Evolutionary conservation across 805 yeast genomes (phyloP), one percentile per base, ranked within the genome.

Genomic region (Saccharomyces eubayanus): DNA sequence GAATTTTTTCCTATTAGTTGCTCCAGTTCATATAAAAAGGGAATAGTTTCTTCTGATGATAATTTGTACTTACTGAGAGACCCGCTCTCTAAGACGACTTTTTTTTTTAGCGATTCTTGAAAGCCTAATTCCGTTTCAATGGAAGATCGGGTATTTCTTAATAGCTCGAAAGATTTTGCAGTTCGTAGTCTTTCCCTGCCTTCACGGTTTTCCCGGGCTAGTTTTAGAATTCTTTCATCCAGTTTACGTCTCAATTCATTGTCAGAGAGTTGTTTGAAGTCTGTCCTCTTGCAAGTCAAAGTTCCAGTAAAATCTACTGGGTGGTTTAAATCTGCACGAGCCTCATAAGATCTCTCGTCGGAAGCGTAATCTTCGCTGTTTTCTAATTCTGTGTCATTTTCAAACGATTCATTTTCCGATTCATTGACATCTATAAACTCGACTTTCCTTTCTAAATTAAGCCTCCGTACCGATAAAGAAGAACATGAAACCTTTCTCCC

Each of bases 41-140:
- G 70, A 21, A 68, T 68, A 16, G 65, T 58, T 36, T 67, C 72
- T 57, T 68, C 72, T 3, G 66, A 59, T 6, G 61, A 60, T 50
- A 57, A 47, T 40, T 59, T 51, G 43, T 43, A 46, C 24, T 46
- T 45, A 3, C 20, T 36, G 28, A 52, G 58, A 58, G 64, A 49
- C 66, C 66, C 50, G 64, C 66, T 56, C 57, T 51, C 51, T 31
- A 28, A 16, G 28, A 40, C 24, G 16, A 21, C 29, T 6, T 27
- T n/a, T 14, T 46, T 36, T 31, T 50, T 51, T 31, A 21, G 36
- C 31, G 28, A 40, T 46, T 3, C 43, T 28, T 4, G 51, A 49
- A 27, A 46, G 40, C 8, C 54, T 50, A 46, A 48, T 50, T 48
- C 31, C 50, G 28, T 46, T 28, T 28, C 50, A 10, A 16, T 43